These are phyloP conservation scores for Wickerhamomyces alni DNA, from an alignment of 805 yeast genomes.

Conservation along the genomic window DNA sequence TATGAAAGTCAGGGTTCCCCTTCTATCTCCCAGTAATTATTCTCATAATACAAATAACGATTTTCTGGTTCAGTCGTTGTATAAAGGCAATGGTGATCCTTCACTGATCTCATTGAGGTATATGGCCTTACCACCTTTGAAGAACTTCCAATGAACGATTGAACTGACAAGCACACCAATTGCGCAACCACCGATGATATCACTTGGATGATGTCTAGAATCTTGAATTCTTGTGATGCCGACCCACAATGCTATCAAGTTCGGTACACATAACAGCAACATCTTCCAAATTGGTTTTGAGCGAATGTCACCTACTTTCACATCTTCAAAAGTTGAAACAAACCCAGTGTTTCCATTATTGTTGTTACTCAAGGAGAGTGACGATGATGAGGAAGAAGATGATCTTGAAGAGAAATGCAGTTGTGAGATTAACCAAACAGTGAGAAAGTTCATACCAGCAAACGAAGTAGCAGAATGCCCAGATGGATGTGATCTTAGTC, in stretches of 20 bases:
- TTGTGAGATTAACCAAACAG: conserved; percentile 67
- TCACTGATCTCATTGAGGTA: conserved; percentile 7
- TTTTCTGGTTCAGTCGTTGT: background rate
- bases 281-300: conserved; percentile 52
- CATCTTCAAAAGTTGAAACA: background rate
- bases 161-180: conserved; percentile 42
- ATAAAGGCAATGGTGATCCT: background rate
- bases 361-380: background rate
- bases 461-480: conserved; percentile 73
- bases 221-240: conserved; percentile 86
- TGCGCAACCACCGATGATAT: conserved; percentile 65
- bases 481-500: conserved; percentile 74
- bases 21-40: too few relatives aligned
- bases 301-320: background rate
- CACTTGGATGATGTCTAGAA: conserved; percentile 87
- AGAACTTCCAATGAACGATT: conserved; percentile 13
- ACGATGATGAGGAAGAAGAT: background rate
- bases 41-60: too few relatives aligned
- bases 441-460: conserved; percentile 54
- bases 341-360: background rate
- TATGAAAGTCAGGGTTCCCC: too few relatives aligned
- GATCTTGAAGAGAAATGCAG: conserved; percentile 36
- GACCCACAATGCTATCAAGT: conserved; percentile 64
- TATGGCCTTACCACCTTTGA: conserved; percentile 13
- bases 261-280: conserved; percentile 43